These are phyloP conservation scores for Debaryomycetaceae sp. DNA, from an alignment of 1,139 yeast genomes.

Conservation along the genomic window DNA sequence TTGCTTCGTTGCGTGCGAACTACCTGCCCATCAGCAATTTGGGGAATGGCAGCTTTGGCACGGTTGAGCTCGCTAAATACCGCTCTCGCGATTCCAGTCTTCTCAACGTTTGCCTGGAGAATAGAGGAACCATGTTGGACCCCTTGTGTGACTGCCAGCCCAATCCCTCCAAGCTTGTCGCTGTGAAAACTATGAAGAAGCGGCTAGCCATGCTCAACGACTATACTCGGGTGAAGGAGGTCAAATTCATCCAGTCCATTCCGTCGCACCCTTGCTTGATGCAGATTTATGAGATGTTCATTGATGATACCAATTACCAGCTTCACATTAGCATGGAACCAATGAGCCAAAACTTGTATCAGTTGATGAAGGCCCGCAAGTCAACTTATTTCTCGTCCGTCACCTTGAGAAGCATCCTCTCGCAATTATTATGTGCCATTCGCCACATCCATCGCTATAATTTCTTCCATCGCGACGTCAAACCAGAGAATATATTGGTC, in stretches of 20 bases:
- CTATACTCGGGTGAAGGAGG: slow-evolving; percentile 61
- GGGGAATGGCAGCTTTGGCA: slow-evolving; percentile 76
- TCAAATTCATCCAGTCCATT: slow-evolving; percentile 56
- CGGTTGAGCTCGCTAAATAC: slow-evolving; percentile 52
- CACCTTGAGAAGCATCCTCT: slow-evolving; percentile 54
- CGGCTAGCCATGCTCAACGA: slow-evolving; percentile 39
- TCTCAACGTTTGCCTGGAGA: slow-evolving; percentile 4
- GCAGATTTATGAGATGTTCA: slow-evolving; percentile 66
- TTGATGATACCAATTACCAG: slow-evolving; percentile 46
- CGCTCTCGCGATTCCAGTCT: slow-evolving; percentile 5
- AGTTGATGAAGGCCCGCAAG: slow-evolving; percentile 52
- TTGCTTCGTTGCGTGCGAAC: slow-evolving; percentile 30
- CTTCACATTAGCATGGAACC: slow-evolving; percentile 84
- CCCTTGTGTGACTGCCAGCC: slow-evolving; percentile 22
- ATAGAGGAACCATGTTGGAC: slow-evolving; percentile 38
- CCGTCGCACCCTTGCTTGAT: slow-evolving; percentile 67
- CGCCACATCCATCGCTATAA: slow-evolving; percentile 69
- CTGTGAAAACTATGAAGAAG: slow-evolving; percentile 71
- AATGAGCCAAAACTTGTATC: slow-evolving; percentile 72
- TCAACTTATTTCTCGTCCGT: slow-evolving; percentile 39
- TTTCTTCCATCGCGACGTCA: slow-evolving; percentile 83
- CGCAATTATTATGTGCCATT: slow-evolving; percentile 67
- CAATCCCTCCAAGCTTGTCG: slow-evolving; percentile 39
- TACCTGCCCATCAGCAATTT: slow-evolving; percentile 43
- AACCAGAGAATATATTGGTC: slow-evolving; percentile 65